Base-by-base conservation (phyloP, 148 eudicot species). In the Drosera capensis region DNA sequence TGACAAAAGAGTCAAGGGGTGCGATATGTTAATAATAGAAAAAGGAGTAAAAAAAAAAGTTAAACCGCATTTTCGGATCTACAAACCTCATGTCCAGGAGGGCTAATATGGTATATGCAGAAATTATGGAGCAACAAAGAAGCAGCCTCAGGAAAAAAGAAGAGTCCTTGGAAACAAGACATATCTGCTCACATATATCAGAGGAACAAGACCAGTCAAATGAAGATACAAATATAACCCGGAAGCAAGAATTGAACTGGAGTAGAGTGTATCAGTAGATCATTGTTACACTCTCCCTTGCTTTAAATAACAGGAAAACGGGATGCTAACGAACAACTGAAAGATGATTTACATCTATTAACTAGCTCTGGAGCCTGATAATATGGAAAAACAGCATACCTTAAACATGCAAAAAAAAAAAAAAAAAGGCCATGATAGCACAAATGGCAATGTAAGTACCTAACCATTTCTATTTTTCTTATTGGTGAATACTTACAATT, bases 401-500 rank as follows among this genome's bases (percentile, higher is more conserved):
- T n/a, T n/a, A n/a, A 11, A 20, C 7, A 41, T 9, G 20, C 20
- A 7, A 19, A 41, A 41, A 19, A 8, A 7, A 41, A 9, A 4
- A 41, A 19, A 41, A 7, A n/a, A 17, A n/a, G 6, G 23, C 8
- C 23, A 41, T 18, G 23, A 2, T 6, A 34, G 35, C 20, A 3
- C 21, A 41, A 13, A n/a, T n/a, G n/a, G n/a, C n/a, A n/a, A n/a
- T n/a, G n/a, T n/a, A n/a, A n/a, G n/a, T n/a, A n/a, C n/a, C n/a
- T n/a, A n/a, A n/a, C n/a, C n/a, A n/a, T n/a, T n/a, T n/a, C n/a
- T n/a, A n/a, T n/a, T n/a, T n/a, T n/a, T n/a, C n/a, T n/a, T n/a
- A n/a, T n/a, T n/a, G n/a, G n/a, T n/a, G n/a, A n/a, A n/a, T 26
- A 66, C 95, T 78, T 47, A 85, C 99, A 86, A 70, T 92, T 92